Conservation (phyloP, 768 basidiomycete species). For the Amylocystis lapponica region DNA sequence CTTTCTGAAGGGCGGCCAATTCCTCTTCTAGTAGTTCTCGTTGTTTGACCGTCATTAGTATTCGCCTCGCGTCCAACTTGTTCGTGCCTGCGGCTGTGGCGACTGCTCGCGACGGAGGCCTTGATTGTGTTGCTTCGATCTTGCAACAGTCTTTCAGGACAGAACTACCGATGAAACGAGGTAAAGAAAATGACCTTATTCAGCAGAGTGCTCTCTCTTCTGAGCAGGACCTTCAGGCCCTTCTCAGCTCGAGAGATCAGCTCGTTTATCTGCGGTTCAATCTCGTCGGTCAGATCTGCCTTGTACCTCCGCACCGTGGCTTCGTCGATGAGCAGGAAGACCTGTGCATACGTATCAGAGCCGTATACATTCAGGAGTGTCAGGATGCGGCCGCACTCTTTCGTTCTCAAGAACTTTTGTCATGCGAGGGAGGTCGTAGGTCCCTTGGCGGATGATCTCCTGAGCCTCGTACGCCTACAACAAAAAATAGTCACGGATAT, state of each 20-base stretch:
- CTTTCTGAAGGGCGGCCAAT: constrained; percentile 50
- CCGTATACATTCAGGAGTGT: neutral
- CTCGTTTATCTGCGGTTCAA: constrained; percentile 76
- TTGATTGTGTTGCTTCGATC: constrained; percentile 50
- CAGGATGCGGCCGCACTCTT: constrained; percentile 37
- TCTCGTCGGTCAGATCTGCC: constrained; percentile 67
- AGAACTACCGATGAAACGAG: too few species aligned
- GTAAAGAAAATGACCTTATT: constrained; percentile 46
- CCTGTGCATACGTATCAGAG: constrained; percentile 33
- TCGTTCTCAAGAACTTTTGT: constrained; percentile 61
- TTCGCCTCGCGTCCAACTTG: constrained; percentile 60
- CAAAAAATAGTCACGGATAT: neutral
- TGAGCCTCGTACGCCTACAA: constrained; percentile 63
- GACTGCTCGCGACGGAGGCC: constrained; percentile 34
- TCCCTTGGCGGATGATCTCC: constrained; percentile 61
- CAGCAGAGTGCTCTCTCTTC: constrained; percentile 56
- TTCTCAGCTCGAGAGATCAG: constrained; percentile 67
- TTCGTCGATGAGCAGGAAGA: constrained; percentile 72
- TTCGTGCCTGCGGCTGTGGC: constrained; percentile 46
- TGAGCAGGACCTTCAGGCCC: constrained; percentile 54
- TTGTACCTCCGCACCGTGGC: constrained; percentile 70
- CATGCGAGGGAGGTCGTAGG: constrained; percentile 68
- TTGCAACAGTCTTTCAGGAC: constrained; percentile 18
- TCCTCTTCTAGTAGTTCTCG: constrained; percentile 64
- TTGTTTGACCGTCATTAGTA: constrained; percentile 62